These are phyloP conservation scores for Blastocystis sp. DNA, from an alignment of 352 stramenopile species.

Conservation along the genomic window DNA sequence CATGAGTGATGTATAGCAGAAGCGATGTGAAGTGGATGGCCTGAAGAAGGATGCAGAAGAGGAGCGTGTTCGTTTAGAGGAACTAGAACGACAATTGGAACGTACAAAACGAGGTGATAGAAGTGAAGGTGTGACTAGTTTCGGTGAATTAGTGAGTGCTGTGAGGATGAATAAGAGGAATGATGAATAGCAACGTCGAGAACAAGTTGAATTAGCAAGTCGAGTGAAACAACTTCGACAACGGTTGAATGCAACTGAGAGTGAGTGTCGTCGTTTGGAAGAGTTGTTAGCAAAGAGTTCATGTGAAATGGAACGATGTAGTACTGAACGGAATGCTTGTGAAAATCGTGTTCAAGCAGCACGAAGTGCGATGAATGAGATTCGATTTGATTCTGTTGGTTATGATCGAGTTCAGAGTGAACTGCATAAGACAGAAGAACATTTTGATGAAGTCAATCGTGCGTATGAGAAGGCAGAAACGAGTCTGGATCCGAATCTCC, in stretches of 20 bases:
- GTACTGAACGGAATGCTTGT: background rate
- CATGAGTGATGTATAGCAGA: background rate
- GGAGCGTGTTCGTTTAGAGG: conserved; percentile 72
- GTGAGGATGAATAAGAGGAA: background rate
- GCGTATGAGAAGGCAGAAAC: conserved; percentile 12
- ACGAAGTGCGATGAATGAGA: background rate
- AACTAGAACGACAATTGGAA: conserved; percentile 66
- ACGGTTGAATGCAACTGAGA: background rate
- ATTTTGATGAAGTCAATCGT: background rate
- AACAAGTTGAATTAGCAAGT: background rate
- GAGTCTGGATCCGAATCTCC: background rate
- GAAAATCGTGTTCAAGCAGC: background rate
- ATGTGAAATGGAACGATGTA: background rate
- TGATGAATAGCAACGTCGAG: conserved; percentile 13
- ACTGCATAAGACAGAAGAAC: background rate
- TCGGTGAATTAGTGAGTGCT: background rate
- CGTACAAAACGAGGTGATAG: background rate
- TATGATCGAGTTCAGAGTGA: background rate
- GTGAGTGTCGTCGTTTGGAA: background rate
- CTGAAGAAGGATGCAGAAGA: conserved; percentile 75
- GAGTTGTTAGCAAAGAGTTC: background rate
- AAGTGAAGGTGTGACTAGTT: background rate
- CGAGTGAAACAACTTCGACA: background rate
- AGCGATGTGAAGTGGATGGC: conserved; percentile 68
- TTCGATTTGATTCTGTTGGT: background rate